Evolutionary conservation across 2,329 filamentous ascomycete species (phyloP).

Genomic region (Cryphonectria japonica): DNA sequence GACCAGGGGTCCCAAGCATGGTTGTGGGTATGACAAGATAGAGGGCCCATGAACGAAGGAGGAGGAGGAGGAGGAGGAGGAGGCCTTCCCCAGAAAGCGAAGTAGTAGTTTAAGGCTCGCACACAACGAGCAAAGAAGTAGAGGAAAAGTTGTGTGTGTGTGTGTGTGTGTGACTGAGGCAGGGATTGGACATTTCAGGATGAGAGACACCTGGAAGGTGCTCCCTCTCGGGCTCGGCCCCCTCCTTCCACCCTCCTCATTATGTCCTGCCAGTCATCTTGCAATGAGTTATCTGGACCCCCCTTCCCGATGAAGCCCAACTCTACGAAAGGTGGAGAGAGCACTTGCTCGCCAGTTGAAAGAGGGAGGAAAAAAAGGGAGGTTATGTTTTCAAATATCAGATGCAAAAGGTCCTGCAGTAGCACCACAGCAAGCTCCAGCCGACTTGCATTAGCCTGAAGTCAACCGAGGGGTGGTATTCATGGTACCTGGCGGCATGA

Average conservation of each 20-base stretch:
- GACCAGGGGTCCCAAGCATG: slow-evolving; percentile 16
- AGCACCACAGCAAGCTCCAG: background rate
- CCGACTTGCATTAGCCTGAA: slow-evolving; percentile 7
- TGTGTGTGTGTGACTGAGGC: background rate
- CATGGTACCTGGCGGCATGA: background rate
- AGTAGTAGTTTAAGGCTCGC: background rate
- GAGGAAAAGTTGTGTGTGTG: background rate
- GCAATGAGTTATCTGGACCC: slow-evolving; percentile 27
- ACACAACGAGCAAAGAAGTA: background rate
- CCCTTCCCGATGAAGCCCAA: slow-evolving; percentile 13
- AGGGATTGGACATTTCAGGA: slow-evolving; percentile 10
- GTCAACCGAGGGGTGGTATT: background rate
- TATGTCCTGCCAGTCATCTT: slow-evolving; percentile 26
- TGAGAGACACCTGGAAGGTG: background rate
- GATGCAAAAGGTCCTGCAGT: slow-evolving; percentile 2
- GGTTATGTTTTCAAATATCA: background rate
- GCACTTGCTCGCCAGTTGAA: background rate
- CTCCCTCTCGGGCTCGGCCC: background rate
- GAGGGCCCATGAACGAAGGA: slow-evolving; percentile 3
- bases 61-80: background rate
- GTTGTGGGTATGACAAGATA: slow-evolving; percentile 17
- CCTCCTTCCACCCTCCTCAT: background rate
- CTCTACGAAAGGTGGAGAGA: slow-evolving; percentile 12
- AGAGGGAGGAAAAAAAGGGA: background rate
- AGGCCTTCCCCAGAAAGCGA: background rate